phyloP scores from a whole-genome alignment of 106 monocot species.

The Chionographis japonica region DNA sequence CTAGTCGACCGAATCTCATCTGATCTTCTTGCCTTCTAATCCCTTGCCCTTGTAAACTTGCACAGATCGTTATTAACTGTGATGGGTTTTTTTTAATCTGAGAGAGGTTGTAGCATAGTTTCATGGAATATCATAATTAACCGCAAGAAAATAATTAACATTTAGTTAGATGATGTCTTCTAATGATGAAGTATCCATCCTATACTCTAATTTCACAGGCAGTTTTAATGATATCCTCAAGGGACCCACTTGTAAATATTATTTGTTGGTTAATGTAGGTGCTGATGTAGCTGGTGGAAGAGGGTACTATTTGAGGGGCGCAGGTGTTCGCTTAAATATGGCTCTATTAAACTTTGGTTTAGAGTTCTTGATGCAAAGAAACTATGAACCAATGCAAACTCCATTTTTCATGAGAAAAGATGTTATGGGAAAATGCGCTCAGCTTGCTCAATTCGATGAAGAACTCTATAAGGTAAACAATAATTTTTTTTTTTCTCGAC shows the following conservation, averaged over 20 bases:
- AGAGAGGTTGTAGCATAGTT: no score
- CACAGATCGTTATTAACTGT: no score
- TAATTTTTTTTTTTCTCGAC: neutral
- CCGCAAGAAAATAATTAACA: no score
- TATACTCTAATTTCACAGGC: neutral
- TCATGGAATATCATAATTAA: no score
- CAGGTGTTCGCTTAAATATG: slow-evolving; percentile 69
- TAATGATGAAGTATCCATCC: no score
- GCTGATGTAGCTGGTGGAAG: slow-evolving; percentile 92
- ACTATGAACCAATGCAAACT: slow-evolving; percentile 75
- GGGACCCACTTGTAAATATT: no score
- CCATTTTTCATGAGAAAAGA: slow-evolving; percentile 99
- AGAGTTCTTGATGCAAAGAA: slow-evolving; percentile 60
- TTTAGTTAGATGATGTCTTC: no score
- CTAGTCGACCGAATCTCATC: no score
- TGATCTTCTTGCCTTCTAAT: no score
- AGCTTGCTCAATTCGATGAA: slow-evolving; percentile 94
- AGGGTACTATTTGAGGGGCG: slow-evolving; percentile 87
- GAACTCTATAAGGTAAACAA: slow-evolving; percentile 84
- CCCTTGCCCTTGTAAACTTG: no score
- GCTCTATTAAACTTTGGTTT: slow-evolving; percentile 82
- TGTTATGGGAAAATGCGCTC: slow-evolving; percentile 94
- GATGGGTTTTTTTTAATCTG: no score
- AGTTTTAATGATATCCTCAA: neutral
- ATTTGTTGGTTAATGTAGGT: slow-evolving; percentile 29